Percentiles rank a stretch among this genome's conserved stretches.
phyloP scores from a whole-genome alignment of 805 yeast species.

The Ogataea methanolica region DNA sequence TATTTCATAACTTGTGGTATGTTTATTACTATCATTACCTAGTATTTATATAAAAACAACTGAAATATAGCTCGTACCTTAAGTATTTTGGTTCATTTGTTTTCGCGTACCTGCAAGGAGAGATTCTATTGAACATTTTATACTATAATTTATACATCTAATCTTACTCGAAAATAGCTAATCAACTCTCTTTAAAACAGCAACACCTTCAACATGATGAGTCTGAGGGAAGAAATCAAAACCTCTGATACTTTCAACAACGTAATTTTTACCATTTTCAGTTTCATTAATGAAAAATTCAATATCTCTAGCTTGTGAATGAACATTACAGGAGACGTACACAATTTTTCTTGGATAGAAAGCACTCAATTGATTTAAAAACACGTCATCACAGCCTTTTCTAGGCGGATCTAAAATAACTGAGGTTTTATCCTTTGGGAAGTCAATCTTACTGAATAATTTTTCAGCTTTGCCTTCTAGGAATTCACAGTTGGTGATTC shows the following conservation, averaged over 20 bases:
- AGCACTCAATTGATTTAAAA: slow-evolving; percentile 77
- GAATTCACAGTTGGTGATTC: slow-evolving; percentile 73
- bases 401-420: slow-evolving; percentile 96
- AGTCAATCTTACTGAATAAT: slow-evolving; percentile 72
- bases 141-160: neutral
- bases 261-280: slow-evolving; percentile 55
- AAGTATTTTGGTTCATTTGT: too few relatives aligned
- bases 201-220: slow-evolving; percentile 54
- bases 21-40: too few relatives aligned
- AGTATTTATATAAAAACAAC: too few relatives aligned
- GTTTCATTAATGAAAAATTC: slow-evolving; percentile 75
- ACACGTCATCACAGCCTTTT: slow-evolving; percentile 90
- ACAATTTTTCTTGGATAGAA: slow-evolving; percentile 84
- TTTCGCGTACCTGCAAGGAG: too few relatives aligned
- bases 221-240: slow-evolving; percentile 86
- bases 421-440: slow-evolving; percentile 73
- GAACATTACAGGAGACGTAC: slow-evolving; percentile 96
- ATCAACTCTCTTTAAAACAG: slow-evolving; percentile 32
- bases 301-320: slow-evolving; percentile 93
- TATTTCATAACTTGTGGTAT: too few relatives aligned
- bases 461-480: slow-evolving; percentile 91
- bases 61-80: too few relatives aligned
- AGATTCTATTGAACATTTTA: too few relatives aligned
- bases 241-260: slow-evolving; percentile 80
- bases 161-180: neutral